Conservation (phyloP, 306 rosid genomes). For the Abrus pulchellus region DNA sequence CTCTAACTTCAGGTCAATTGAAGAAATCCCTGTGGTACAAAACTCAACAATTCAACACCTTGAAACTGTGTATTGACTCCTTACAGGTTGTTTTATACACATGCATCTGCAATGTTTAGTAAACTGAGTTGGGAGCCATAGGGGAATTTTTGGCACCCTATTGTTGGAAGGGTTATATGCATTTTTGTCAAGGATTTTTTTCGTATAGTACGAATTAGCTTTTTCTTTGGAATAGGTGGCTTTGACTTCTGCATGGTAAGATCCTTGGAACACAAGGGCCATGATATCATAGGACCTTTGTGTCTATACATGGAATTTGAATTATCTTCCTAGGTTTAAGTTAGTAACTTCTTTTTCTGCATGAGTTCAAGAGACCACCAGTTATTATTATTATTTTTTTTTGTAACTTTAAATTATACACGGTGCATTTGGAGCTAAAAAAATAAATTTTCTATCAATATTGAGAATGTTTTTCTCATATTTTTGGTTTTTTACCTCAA, state of each 20-base stretch:
- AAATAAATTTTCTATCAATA: background rate
- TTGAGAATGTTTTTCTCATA: background rate
- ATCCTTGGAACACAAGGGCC: slow-evolving; percentile 7
- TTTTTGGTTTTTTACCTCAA: background rate
- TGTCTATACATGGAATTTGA: background rate
- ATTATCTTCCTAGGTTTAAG: background rate
- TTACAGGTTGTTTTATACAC: background rate
- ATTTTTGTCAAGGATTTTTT: too few species aligned
- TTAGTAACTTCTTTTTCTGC: background rate
- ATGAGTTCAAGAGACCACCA: background rate
- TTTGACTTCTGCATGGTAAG: background rate
- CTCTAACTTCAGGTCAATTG: background rate
- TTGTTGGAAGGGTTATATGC: too few species aligned
- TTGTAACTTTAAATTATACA: background rate
- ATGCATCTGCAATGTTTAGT: background rate
- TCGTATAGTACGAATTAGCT: too few species aligned
- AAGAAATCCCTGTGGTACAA: background rate
- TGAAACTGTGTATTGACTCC: background rate
- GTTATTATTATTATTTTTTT: background rate
- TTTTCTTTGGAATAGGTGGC: background rate
- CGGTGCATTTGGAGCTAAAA: background rate
- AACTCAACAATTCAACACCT: background rate
- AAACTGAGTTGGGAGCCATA: background rate
- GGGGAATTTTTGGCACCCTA: slow-evolving; percentile 10
- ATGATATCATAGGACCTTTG: background rate